Conservation (phyloP, 371 early-diverging fungal species). For the Apophysomyces ossiformis region DNA sequence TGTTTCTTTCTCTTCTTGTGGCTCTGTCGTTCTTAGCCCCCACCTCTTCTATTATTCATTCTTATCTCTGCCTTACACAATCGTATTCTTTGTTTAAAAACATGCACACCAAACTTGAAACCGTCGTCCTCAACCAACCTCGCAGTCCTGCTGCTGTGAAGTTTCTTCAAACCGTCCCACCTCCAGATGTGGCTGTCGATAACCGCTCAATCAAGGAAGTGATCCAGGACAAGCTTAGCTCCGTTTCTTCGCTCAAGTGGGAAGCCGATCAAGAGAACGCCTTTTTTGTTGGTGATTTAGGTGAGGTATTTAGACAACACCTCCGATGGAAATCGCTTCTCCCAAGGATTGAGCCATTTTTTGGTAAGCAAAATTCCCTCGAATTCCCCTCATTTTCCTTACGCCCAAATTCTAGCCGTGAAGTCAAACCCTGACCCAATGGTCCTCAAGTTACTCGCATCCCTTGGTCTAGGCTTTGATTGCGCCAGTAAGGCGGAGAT, state of each 20-base stretch:
- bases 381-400: slow-evolving; percentile 14
- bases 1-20: slow-evolving; percentile 15
- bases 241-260: slow-evolving; percentile 48
- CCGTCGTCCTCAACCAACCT: slow-evolving; percentile 35
- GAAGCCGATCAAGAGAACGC: slow-evolving; percentile 82
- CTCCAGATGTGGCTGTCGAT: slow-evolving; percentile 32
- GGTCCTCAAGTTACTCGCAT: slow-evolving; percentile 83
- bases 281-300: slow-evolving; percentile 93
- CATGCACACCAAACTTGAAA: slow-evolving; percentile 46
- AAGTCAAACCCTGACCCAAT: slow-evolving; percentile 95
- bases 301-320: slow-evolving; percentile 87
- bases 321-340: slow-evolving; percentile 79
- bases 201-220: slow-evolving; percentile 39
- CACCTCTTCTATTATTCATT: slow-evolving; percentile 10
- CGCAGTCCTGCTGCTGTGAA: slow-evolving; percentile 14
- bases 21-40: slow-evolving; percentile 21
- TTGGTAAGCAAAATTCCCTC: slow-evolving; percentile 60
- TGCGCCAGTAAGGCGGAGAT: slow-evolving; percentile 92
- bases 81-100: slow-evolving; percentile 26
- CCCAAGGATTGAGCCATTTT: slow-evolving; percentile 95
- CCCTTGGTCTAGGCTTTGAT: slow-evolving; percentile 92
- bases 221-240: slow-evolving; percentile 36
- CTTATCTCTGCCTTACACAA: slow-evolving; percentile 5
- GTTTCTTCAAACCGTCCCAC: slow-evolving; percentile 18
- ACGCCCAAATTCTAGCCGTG: slow-evolving; percentile 65